Percentiles rank a stretch among this genome's conserved stretches.
phyloP scores from a whole-genome alignment of 2,329 filamentous ascomycete genomes.

The Westerdykella ornata region DNA sequence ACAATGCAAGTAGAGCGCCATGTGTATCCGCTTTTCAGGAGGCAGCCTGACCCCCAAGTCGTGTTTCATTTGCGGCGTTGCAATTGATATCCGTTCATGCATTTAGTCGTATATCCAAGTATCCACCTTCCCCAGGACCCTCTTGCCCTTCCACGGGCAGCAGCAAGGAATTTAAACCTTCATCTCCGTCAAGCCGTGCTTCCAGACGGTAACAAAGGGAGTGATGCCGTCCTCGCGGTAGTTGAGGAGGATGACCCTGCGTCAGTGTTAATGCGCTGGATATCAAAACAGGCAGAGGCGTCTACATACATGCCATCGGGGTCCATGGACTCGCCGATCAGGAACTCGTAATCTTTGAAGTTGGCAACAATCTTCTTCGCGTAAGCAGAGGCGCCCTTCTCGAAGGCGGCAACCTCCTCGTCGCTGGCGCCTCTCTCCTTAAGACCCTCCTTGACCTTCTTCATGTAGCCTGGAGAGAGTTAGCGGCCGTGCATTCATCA shows the following conservation, averaged over 20 bases:
- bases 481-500: neutral
- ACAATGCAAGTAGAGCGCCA: no score
- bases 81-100: constrained; percentile 35
- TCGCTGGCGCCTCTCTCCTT: constrained; percentile 56
- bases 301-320: constrained; percentile 82
- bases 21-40: no score
- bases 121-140: constrained; percentile 14
- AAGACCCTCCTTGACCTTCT: constrained; percentile 61
- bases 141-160: constrained; percentile 1
- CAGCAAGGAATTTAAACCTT: constrained; percentile 66
- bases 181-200: constrained; percentile 80
- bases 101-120: constrained; percentile 34
- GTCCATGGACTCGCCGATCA: constrained; percentile 86
- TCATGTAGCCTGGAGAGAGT: constrained; percentile 68
- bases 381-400: constrained; percentile 64
- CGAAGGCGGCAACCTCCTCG: constrained; percentile 68
- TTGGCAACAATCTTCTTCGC: constrained; percentile 77
- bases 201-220: constrained; percentile 86
- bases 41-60: no score
- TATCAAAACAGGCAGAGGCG: neutral
- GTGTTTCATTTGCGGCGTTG: constrained; percentile 27
- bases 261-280: neutral
- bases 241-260: constrained; percentile 82
- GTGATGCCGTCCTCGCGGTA: constrained; percentile 95
- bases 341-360: constrained; percentile 96